These are phyloP conservation scores for Poterioochromonas sp. DNA, from an alignment of 352 stramenopile species.

Conservation along the genomic window DNA sequence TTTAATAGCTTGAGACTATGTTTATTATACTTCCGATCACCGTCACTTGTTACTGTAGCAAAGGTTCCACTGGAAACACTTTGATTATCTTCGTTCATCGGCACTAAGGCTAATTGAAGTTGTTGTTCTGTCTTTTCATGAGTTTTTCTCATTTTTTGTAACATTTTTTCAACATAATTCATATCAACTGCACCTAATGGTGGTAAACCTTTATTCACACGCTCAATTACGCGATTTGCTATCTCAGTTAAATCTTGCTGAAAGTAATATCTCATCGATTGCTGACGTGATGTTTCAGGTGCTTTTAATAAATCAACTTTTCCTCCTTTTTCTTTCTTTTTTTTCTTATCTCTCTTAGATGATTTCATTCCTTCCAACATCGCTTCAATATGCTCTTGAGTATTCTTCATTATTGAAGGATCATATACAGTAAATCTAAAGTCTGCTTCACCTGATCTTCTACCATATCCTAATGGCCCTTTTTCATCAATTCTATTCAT, in stretches of 20 bases:
- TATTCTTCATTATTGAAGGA: neutral
- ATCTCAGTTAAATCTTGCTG: neutral
- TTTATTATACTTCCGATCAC: too few species aligned
- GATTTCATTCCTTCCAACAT: neutral
- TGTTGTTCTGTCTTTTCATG: neutral
- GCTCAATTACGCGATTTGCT: neutral
- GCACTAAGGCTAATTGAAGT: neutral
- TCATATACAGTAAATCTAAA: neutral
- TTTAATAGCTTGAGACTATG: too few species aligned
- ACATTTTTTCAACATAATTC: neutral
- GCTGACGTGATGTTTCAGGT: neutral
- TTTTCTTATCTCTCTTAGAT: neutral
- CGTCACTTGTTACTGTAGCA: too few species aligned
- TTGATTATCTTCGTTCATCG: neutral
- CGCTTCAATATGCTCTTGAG: neutral
- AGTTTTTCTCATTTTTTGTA: neutral
- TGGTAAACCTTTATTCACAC: neutral
- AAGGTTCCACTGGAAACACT: neutral
- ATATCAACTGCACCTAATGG: neutral
- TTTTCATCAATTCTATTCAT: neutral
- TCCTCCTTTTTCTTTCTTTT: too few species aligned
- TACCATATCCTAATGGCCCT: slow-evolving; percentile 19
- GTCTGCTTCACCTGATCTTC: neutral
- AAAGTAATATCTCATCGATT: neutral
- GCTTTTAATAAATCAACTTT: too few species aligned